These are phyloP conservation scores for Neoascochyta sp. DNA, from an alignment of 2,329 filamentous ascomycete species.

Conservation along the genomic window DNA sequence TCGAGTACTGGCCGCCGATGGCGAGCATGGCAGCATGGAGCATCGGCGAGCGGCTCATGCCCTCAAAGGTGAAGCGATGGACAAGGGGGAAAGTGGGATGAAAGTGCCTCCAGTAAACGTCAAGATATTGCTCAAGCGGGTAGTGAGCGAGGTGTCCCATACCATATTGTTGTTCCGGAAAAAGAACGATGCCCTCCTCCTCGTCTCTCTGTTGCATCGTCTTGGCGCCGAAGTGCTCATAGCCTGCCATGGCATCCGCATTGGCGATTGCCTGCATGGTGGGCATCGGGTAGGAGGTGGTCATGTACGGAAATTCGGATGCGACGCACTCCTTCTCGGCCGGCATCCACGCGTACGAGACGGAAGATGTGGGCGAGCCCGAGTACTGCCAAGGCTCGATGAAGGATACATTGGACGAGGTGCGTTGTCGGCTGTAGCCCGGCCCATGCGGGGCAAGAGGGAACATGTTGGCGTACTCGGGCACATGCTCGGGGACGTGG, in stretches of 20 bases:
- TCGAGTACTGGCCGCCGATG: slow-evolving; percentile 42
- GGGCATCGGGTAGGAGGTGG: slow-evolving; percentile 24
- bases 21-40: slow-evolving; percentile 46
- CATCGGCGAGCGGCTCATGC: slow-evolving; percentile 39
- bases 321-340: slow-evolving; percentile 28
- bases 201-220: slow-evolving; percentile 36
- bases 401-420: slow-evolving; percentile 37
- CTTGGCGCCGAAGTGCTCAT: slow-evolving; percentile 27
- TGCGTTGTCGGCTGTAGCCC: slow-evolving; percentile 30
- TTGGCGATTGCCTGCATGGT: slow-evolving; percentile 17
- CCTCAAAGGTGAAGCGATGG: slow-evolving; percentile 41
- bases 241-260: slow-evolving; percentile 22
- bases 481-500: slow-evolving; percentile 13
- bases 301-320: slow-evolving; percentile 21
- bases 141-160: slow-evolving; percentile 35
- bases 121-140: slow-evolving; percentile 41
- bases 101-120: slow-evolving; percentile 46
- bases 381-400: slow-evolving; percentile 33
- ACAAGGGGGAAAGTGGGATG: slow-evolving; percentile 46
- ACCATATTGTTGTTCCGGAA: slow-evolving; percentile 37
- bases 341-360: slow-evolving; percentile 31
- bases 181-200: slow-evolving; percentile 35
- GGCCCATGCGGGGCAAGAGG: slow-evolving; percentile 26
- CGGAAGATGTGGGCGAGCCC: slow-evolving; percentile 34
- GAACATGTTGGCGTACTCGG: slow-evolving; percentile 31